Evolutionary conservation across 495 filamentous ascomycete genomes (phyloP), one percentile per base, ranked within the genome.

Genomic region (Haplographium delicatum): DNA sequence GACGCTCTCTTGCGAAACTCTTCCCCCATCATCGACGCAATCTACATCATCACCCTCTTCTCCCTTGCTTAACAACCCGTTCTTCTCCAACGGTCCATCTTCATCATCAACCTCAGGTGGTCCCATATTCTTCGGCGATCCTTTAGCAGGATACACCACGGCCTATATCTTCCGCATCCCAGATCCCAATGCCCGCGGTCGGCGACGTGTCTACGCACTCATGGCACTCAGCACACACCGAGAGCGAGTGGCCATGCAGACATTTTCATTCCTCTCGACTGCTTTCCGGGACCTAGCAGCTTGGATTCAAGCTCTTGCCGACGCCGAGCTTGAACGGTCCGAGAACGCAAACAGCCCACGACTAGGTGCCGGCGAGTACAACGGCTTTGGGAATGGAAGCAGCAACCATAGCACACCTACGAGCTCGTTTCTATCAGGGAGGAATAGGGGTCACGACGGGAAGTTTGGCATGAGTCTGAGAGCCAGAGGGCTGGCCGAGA

Each of bases 101-200:
- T 51, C 47, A 11, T n/a, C 47, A 47, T 61, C 64, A 7, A 63
- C 69, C 0, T 77, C 72, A 19, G 74, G 75, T 13, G 90, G 91
- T 0, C 87, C 88, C 9, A 75, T 96, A 33, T 88, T 88, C 58
- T 96, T 96, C 55, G 89, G 89, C 20, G 90, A 95, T 57, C 75
- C 84, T 3, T 68, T 76, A 1, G 81, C 84, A 3, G 91, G 91
- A 37, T 94, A 91, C 68, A 95, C 91, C 2, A 91, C 91, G 9
- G 91, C 91, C 50, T 95, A 88, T 65, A 85, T 94, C 59, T 96
- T 96, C 64, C 88, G 88, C 19, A 84, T 96, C 8, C 82, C 84
- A 15, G 91, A 96, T 63, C 77, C 89, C 18, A 84, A 90, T 68
- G 89, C 91, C 15, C 88, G 91, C 28, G 91, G 91, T 35, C 82